These are phyloP conservation scores for Periconia digitata DNA, from an alignment of 2,329 filamentous ascomycete genomes.

Conservation along the genomic window DNA sequence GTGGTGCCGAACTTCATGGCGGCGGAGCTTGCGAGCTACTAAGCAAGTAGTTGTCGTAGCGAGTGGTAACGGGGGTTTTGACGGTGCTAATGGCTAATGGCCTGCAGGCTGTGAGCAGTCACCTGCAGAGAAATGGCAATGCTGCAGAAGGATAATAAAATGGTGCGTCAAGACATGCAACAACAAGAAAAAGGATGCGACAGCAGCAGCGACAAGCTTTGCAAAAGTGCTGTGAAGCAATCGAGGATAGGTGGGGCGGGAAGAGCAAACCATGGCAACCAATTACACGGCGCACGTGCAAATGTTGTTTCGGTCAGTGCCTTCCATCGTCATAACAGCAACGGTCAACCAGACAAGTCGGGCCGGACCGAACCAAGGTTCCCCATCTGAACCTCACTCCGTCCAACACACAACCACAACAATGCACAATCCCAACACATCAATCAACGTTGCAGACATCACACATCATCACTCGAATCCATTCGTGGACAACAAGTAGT, in stretches of 20 bases:
- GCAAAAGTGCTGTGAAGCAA: not conserved
- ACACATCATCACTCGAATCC: not conserved
- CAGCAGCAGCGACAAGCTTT: not conserved
- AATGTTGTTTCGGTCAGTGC: not conserved
- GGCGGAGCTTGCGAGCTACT: slow-evolving; percentile 2
- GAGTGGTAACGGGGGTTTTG: not conserved
- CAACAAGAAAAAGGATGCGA: not conserved
- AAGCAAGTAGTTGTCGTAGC: not conserved
- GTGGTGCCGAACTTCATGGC: slow-evolving; percentile 95
- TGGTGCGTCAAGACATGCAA: too few species aligned
- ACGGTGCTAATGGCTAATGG: too few species aligned
- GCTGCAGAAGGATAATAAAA: too few species aligned
- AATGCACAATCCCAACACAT: not conserved
- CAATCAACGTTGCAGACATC: too few species aligned
- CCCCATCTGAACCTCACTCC: too few species aligned
- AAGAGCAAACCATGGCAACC: slow-evolving; percentile 2
- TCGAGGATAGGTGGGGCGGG: not conserved
- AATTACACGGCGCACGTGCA: slow-evolving; percentile 14
- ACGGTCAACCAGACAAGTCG: too few species aligned
- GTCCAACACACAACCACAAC: not conserved
- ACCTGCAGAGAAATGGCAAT: too few species aligned
- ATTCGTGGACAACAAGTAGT: not conserved
- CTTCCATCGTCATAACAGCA: slow-evolving; percentile 9
- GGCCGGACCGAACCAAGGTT: too few species aligned
- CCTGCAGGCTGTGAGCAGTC: not conserved